Evolutionary conservation across 164 flowering plant species (phyloP).

Genomic region (Amborella trichopoda): DNA sequence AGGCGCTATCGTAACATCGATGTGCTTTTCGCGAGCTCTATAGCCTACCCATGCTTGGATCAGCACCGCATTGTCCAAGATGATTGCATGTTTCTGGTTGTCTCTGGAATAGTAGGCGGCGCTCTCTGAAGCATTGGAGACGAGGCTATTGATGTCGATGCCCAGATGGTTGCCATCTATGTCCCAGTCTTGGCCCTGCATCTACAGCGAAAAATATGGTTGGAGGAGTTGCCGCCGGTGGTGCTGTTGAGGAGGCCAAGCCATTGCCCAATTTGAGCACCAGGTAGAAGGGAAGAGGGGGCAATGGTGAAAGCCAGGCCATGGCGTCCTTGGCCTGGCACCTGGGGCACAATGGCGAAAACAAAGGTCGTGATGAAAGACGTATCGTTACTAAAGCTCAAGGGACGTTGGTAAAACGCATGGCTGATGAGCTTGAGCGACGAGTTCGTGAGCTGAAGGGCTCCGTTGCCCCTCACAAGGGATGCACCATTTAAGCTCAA

Average conservation of each 20-base stretch:
- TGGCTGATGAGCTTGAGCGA: conserved; percentile 12
- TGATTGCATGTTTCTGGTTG: conserved; percentile 3
- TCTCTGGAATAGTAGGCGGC: conserved; percentile 15
- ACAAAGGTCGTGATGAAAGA: conserved; percentile 33
- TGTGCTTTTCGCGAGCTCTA: conserved; percentile 20
- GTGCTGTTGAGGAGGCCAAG: conserved; percentile 39
- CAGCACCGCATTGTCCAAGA: conserved; percentile 29
- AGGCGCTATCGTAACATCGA: conserved; percentile 38
- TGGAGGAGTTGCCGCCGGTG: conserved; percentile 24
- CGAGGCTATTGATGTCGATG: conserved; percentile 33
- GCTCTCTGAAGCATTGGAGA: conserved; percentile 20
- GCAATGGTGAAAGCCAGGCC: conserved; percentile 37
- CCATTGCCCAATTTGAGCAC: conserved; percentile 38
- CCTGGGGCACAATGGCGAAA: conserved; percentile 19
- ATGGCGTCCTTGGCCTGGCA: conserved; percentile 13
- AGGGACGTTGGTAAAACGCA: conserved; percentile 13
- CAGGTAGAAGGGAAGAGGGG: conserved; percentile 16
- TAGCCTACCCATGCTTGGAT: conserved; percentile 51
- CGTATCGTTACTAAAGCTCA: conserved; percentile 8
- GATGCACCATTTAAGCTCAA: not conserved
- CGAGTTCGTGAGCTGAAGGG: not conserved
- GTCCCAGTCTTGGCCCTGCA: conserved; percentile 42
- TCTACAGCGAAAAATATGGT: conserved; percentile 53
- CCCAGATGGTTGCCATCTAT: conserved; percentile 52
- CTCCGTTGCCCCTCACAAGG: not conserved